These are phyloP conservation scores for Arachnomyces sp. DNA, from an alignment of 2,329 filamentous ascomycete genomes.

Conservation along the genomic window DNA sequence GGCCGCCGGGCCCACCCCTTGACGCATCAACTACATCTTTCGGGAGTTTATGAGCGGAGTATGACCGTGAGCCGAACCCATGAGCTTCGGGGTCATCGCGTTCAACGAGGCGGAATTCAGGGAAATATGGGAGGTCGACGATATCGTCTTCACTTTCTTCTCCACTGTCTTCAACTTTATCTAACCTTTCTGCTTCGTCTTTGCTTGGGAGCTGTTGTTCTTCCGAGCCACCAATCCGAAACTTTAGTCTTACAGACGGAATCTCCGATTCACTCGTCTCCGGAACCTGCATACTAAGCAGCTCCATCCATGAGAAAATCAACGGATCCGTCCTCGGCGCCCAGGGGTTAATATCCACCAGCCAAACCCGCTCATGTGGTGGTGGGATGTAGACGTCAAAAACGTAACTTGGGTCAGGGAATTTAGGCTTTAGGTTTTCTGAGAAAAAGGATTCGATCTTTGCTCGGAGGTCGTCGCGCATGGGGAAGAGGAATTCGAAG, in stretches of 20 bases:
- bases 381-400: slow-evolving; percentile 90
- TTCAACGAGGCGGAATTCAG: slow-evolving; percentile 74
- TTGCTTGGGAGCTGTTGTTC: slow-evolving; percentile 13
- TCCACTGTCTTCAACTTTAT: slow-evolving; percentile 26
- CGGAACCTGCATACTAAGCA: slow-evolving; percentile 56
- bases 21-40: slow-evolving; percentile 76
- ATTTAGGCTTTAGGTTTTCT: slow-evolving; percentile 62
- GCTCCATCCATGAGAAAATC: slow-evolving; percentile 81
- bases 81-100: slow-evolving; percentile 83
- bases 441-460: slow-evolving; percentile 71
- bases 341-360: slow-evolving; percentile 96
- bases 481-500: slow-evolving; percentile 68
- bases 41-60: slow-evolving; percentile 91
- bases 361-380: slow-evolving; percentile 64
- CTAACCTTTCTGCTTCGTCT: slow-evolving; percentile 16
- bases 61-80: slow-evolving; percentile 75
- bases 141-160: slow-evolving; percentile 40
- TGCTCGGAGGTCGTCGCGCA: slow-evolving; percentile 59
- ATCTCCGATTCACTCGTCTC: slow-evolving; percentile 9
- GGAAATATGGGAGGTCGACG: slow-evolving; percentile 51
- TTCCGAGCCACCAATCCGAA: slow-evolving; percentile 17
- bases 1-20: slow-evolving; percentile 59
- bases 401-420: slow-evolving; percentile 73
- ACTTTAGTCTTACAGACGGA: neutral
- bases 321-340: slow-evolving; percentile 79